A percentile compares a stretch with the other conserved stretches of the same genome.
Conservation (phyloP, 768 basidiomycete species). For the Strobilomyces confusus region DNA sequence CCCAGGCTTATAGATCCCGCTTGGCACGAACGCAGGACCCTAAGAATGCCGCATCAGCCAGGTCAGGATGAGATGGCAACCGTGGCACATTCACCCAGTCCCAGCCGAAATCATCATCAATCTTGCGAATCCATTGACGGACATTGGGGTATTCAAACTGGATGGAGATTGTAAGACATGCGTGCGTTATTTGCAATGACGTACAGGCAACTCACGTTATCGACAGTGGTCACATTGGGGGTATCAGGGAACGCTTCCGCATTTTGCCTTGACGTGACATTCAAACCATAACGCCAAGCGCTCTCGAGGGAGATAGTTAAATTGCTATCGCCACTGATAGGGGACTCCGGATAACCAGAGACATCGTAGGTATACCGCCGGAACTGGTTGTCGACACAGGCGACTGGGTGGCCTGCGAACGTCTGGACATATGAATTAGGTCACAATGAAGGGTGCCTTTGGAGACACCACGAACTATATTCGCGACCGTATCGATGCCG, state of each 20-base stretch:
- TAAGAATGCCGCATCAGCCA: slow-evolving; percentile 13
- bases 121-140: slow-evolving; percentile 48
- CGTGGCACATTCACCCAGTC: slow-evolving; percentile 42
- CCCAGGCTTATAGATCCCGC: slow-evolving; percentile 52
- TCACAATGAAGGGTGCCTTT: background rate
- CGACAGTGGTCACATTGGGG: slow-evolving; percentile 13
- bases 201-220: slow-evolving; percentile 27
- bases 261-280: slow-evolving; percentile 48
- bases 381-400: slow-evolving; percentile 59
- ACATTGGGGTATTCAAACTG: slow-evolving; percentile 51
- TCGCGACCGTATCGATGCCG: slow-evolving; percentile 55
- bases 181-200: background rate
- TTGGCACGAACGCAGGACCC: slow-evolving; percentile 57
- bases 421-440: slow-evolving; percentile 31
- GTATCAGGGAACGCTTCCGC: slow-evolving; percentile 41
- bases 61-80: background rate
- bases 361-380: slow-evolving; percentile 52
- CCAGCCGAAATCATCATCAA: slow-evolving; percentile 56
- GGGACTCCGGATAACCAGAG: slow-evolving; percentile 36
- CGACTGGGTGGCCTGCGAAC: slow-evolving; percentile 46
- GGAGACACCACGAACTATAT: slow-evolving; percentile 37
- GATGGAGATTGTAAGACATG: background rate
- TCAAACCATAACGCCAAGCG: slow-evolving; percentile 49
- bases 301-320: slow-evolving; percentile 51
- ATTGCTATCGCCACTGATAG: slow-evolving; percentile 35